phyloP scores from a whole-genome alignment of 352 stramenopile genomes.

The Blastocystis hominis region DNA sequence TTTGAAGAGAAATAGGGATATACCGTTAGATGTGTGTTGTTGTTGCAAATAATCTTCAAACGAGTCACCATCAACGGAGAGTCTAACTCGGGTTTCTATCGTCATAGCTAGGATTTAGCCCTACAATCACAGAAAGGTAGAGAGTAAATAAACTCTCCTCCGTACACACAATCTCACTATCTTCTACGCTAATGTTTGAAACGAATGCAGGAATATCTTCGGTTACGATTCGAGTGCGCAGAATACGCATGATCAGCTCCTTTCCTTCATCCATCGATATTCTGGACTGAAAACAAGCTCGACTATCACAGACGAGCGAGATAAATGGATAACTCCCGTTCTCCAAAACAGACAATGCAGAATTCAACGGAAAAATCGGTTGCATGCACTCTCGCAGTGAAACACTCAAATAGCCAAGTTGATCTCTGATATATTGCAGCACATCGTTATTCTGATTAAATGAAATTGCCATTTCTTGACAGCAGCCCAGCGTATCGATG shows the following conservation, averaged over 20 bases:
- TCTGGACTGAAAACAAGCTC: not conserved
- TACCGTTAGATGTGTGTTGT: constrained; percentile 25
- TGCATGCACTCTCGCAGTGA: not conserved
- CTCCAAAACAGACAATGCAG: constrained; percentile 15
- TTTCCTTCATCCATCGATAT: constrained; percentile 14
- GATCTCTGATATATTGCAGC: not conserved
- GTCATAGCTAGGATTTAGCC: not conserved
- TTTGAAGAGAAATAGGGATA: constrained; percentile 12
- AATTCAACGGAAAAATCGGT: constrained; percentile 36
- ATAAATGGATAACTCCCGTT: constrained; percentile 18
- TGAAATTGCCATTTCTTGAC: not conserved
- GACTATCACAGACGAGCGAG: constrained; percentile 8
- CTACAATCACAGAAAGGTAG: not conserved
- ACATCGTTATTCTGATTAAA: constrained; percentile 5
- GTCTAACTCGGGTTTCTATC: constrained; percentile 13
- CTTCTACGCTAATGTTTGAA: not conserved
- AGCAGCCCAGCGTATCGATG: not conserved
- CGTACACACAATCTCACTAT: constrained; percentile 3
- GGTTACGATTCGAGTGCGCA: not conserved
- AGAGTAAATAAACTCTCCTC: constrained; percentile 37
- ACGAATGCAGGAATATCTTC: constrained; percentile 19
- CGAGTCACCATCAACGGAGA: constrained; percentile 4
- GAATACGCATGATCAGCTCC: constrained; percentile 17
- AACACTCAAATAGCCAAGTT: not conserved
- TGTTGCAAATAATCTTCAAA: constrained; percentile 43